Percentiles rank a stretch among this genome's conserved stretches.
Evolutionary conservation across 1,284 basidiomycete species (phyloP).

Genomic region (Pseudozyma pruni): DNA sequence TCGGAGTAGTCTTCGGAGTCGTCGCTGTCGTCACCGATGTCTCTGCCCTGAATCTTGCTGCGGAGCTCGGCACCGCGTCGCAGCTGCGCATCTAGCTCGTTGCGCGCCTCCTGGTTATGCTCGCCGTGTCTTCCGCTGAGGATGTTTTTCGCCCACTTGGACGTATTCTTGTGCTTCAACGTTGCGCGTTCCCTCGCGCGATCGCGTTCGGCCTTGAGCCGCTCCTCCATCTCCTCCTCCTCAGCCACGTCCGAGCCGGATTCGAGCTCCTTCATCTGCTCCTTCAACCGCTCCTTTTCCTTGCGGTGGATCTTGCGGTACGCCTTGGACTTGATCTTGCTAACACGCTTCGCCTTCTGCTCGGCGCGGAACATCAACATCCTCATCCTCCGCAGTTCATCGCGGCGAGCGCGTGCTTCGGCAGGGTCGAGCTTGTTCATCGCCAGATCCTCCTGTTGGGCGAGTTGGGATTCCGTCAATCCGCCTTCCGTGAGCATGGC

Average conservation of each 20-base stretch:
- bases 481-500: slow-evolving; percentile 66
- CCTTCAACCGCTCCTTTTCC: slow-evolving; percentile 73
- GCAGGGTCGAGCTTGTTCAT: slow-evolving; percentile 83
- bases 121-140: slow-evolving; percentile 41
- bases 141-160: slow-evolving; percentile 65
- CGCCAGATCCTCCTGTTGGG: slow-evolving; percentile 80
- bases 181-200: slow-evolving; percentile 63
- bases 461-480: slow-evolving; percentile 75
- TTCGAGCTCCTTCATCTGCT: slow-evolving; percentile 69
- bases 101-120: slow-evolving; percentile 50
- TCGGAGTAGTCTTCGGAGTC: slow-evolving; percentile 37
- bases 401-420: slow-evolving; percentile 82
- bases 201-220: slow-evolving; percentile 79
- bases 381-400: slow-evolving; percentile 85
- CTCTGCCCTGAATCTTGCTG: slow-evolving; percentile 53
- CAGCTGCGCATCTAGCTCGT: slow-evolving; percentile 61
- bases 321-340: slow-evolving; percentile 95
- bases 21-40: slow-evolving; percentile 32
- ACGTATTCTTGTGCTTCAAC: slow-evolving; percentile 67
- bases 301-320: slow-evolving; percentile 87
- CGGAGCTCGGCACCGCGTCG: slow-evolving; percentile 50
- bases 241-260: slow-evolving; percentile 60
- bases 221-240: slow-evolving; percentile 70
- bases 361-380: slow-evolving; percentile 95
- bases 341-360: slow-evolving; percentile 85